Evolutionary conservation across 2,329 filamentous ascomycete species (phyloP).

Genomic region (Penicillium sp.): DNA sequence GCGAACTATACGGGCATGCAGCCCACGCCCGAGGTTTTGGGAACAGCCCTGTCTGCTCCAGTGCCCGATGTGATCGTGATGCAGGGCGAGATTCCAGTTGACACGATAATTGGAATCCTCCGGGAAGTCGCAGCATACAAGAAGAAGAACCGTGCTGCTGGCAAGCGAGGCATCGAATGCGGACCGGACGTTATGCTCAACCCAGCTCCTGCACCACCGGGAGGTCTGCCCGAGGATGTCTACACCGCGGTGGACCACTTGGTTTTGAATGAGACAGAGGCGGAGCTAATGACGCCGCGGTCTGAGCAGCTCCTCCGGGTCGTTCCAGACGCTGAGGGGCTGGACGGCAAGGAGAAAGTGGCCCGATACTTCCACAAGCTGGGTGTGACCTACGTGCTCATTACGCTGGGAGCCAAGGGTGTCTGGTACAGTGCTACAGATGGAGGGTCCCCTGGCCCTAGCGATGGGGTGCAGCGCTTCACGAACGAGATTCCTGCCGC

Average conservation of each 20-base stretch:
- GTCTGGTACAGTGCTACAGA: conserved; percentile 60
- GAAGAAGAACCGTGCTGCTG: conserved; percentile 43
- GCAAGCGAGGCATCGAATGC: conserved; percentile 31
- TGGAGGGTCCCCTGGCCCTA: conserved; percentile 42
- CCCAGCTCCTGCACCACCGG: conserved; percentile 78
- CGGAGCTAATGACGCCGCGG: conserved; percentile 63
- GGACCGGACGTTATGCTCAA: conserved; percentile 70
- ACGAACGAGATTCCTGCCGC: conserved; percentile 54
- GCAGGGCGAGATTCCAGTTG: conserved; percentile 71
- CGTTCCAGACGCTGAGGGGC: conserved; percentile 32
- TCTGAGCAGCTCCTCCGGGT: conserved; percentile 28
- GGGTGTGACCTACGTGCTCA: conserved; percentile 71
- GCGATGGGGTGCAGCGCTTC: conserved; percentile 28
- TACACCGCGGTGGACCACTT: conserved; percentile 69
- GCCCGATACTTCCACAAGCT: conserved; percentile 59
- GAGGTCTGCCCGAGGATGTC: conserved; percentile 60
- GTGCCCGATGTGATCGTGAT: conserved; percentile 63
- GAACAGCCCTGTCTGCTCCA: conserved; percentile 35
- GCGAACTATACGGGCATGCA: conserved; percentile 57
- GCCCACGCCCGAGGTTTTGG: conserved; percentile 37
- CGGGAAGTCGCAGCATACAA: conserved; percentile 30
- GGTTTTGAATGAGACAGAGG: conserved; percentile 88
- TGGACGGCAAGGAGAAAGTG: conserved; percentile 53
- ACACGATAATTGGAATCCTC: conserved; percentile 61
- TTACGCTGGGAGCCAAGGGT: conserved; percentile 80